Evolutionary conservation across 306 rosid species (phyloP), one percentile per base, ranked within the genome.

Genomic region (Rubus idaeus): DNA sequence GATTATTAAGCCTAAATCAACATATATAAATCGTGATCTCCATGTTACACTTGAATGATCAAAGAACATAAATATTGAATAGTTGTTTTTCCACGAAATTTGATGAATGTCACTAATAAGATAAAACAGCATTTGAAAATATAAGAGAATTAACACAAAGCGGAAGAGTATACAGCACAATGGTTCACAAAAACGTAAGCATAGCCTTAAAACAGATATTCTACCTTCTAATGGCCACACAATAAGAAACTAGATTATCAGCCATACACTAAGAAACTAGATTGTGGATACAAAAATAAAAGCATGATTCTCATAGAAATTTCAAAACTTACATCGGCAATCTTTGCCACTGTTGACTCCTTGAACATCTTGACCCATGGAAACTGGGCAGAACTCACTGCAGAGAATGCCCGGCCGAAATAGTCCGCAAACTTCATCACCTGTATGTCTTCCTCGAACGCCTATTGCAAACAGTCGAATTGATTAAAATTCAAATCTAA

Each of bases 351-450:
- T 9, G 92, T 18, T 61, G 96, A 89, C 77, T 95, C 98, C 84
- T 89, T 83, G 74, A 95, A 82, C 86, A 86, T 52, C 83, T 92
- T 92, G 84, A 92, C 78, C 98, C 98, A 95, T 5, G 98, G 97
- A 89, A 95, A 95, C 83, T 95, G 97, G 66, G 98, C 78, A 14
- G 91, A 86, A 75, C 76, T 81, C 82, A 95, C 98, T 11, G 86
- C 85, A 65, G 93, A 80, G 77, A 95, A 95, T 52, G 97, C 92
- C 58, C 91, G 91, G 49, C 92, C 96, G 73, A 90, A 92, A 62
- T 89, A 92, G 84, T 95, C 97, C 3, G 97, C 96, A 66, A 95
- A 92, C 49, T 91, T 88, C 96, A 95, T 90, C 88, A 95, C 78
- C 86, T 84, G 89, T 66, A 95, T 83, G 0, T 90, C 90, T 80